Evolutionary conservation across 495 filamentous ascomycete genomes (phyloP), one percentile per base, ranked within the genome.

Genomic region (Penicillium turbatum): DNA sequence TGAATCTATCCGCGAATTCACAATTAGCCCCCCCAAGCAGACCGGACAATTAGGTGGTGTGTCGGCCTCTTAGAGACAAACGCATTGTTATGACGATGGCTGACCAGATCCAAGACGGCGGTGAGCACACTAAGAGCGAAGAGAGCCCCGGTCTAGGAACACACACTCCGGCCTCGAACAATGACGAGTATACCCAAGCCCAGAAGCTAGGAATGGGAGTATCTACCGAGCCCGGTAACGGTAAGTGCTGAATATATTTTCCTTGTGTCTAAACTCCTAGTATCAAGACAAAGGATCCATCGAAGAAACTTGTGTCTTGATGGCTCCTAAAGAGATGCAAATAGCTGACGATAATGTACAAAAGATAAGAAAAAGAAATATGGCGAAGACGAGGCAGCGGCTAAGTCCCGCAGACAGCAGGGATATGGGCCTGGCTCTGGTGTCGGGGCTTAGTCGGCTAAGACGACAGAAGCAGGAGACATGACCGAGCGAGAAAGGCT

Each of bases 31-130:
- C 34, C 56, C 67, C 0, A 87, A 83, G 54, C 67, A 77, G 55
- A 74, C 72, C 15, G 85, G 85, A 21, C 83, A 87, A 61, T 59
- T 87, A 38, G 80, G 80, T 31, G 68, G 83, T 84, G 65, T 51
- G 64, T 16, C 24, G 5, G 21, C 13, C 6, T 9, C 26, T 13
- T 31, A 1, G 2, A 29, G 24, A 9, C n/a, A 38, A 27, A 19
- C 35, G n/a, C 9, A 19, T 17, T 15, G 11, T n/a, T 24, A 26
- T 39, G 8, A 2, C 41, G 17, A 30, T 26, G 27, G 50, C 55
- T 59, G 19, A 61, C 48, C 30, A 12, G 1, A 7, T 17, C 16
- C 3, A 51, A 72, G 70, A 32, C 2, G 48, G 53, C 49, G 9
- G 41, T 5, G 38, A 58, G 27, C 69, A 73, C 52, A 74, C 72